Percentiles rank a stretch among this genome's conserved stretches.
These are phyloP conservation scores for Entamoeba invadens DNA, from an alignment of 208 protist species.

Conservation along the genomic window DNA sequence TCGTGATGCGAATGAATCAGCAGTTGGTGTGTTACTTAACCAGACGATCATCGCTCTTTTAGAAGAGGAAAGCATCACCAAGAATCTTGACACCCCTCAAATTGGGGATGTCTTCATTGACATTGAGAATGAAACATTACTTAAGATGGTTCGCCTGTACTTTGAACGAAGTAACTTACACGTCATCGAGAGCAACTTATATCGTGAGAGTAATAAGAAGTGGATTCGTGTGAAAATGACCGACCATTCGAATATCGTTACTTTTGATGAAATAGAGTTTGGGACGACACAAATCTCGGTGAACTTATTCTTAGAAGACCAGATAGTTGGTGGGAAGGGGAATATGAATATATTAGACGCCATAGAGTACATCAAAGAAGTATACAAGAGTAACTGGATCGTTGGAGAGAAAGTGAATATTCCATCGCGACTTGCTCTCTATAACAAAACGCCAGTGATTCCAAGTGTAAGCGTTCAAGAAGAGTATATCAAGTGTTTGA, in stretches of 20 bases:
- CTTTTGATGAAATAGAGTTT: constrained; percentile 2
- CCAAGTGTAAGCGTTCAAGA: not conserved
- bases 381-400: not conserved
- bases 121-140: too few species aligned
- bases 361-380: not conserved
- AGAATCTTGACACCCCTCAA: not conserved
- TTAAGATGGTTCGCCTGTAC: not conserved
- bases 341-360: not conserved
- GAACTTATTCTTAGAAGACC: not conserved
- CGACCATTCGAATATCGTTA: not conserved
- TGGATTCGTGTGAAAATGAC: not conserved
- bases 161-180: not conserved
- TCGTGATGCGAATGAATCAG: not conserved
- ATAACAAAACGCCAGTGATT: not conserved
- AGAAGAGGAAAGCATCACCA: not conserved
- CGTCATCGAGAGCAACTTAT: not conserved
- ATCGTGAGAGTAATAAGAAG: not conserved
- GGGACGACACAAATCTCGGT: not conserved
- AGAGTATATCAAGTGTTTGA: not conserved
- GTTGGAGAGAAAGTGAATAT: not conserved
- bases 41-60: not conserved
- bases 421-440: not conserved
- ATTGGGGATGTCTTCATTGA: too few species aligned
- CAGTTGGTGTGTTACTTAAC: not conserved
- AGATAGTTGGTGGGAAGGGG: not conserved